Base-by-base conservation (phyloP, 2,329 filamentous ascomycete genomes). In the Aaosphaeria arxii region DNA sequence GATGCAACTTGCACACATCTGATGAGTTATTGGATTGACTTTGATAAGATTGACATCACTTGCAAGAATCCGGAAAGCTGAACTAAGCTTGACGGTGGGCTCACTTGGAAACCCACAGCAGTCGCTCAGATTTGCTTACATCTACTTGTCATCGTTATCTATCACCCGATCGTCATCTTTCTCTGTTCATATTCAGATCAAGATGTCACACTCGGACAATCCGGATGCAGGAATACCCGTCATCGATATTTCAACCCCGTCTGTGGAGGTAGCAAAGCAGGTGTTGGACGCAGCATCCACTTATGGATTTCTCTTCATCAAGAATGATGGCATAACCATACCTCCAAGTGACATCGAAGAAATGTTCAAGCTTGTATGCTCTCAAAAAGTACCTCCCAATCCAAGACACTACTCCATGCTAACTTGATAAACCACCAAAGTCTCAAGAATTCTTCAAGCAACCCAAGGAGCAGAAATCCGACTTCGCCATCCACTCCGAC, bases 281-380 rank as follows among this genome's bases (percentile, higher is more conserved):
- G 74, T 97, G 39, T 83, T 96, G 39, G 81, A 87, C 51, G 92
- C 92, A 1, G 91, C 91, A 2, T 82, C 84, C 35, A 84, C 86
- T 46, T 87, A 91, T 71, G 92, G 92, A 52, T 97, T 97, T 70
- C 82, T 96, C 52, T 97, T 94, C 67, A 84, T 97, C 61, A 86
- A 84, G 63, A 91, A 89, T 63, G 79, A 83, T 24, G 86, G 85
- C 40, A 76, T 78, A 9, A 83, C 87, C 5, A 89, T 96, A 42
- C 75, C 86, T 0, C 71, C 78, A 0, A 71, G 79, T 30, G 80
- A 85, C 45, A 83, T 96, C 38, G 78, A 88, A 7, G 74, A 77
- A 40, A 85, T 87, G 6, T 97, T 96, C 74, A 73, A 79, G 11
- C 70, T 95, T 64, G 91, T 94, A 75, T 58, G 72, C 43, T 24